Conservation (phyloP, 2,329 filamentous ascomycete species). For the Claviceps africana region DNA sequence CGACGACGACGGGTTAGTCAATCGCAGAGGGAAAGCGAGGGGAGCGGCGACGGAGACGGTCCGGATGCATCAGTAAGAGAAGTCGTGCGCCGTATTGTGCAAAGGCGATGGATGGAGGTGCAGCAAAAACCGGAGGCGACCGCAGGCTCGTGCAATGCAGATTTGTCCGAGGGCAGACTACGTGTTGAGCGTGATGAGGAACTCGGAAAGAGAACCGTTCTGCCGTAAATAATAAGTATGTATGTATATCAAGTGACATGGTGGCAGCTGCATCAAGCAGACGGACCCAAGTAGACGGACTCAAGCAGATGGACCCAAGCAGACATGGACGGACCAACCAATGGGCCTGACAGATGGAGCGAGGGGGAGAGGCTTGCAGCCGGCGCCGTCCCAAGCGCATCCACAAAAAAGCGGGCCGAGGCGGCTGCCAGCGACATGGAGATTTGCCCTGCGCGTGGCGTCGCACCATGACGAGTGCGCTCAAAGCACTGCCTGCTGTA, state of each 20-base stretch:
- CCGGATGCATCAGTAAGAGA: constrained; percentile 1
- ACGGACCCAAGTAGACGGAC: too few species aligned
- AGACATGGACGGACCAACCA: not conserved
- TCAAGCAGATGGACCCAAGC: too few species aligned
- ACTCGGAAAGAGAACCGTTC: not conserved
- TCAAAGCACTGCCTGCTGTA: too few species aligned
- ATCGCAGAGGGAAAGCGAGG: not conserved
- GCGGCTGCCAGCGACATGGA: not conserved
- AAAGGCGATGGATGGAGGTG: too few species aligned
- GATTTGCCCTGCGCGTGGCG: too few species aligned
- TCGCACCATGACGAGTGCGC: not conserved
- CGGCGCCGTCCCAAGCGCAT: not conserved
- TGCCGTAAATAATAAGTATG: too few species aligned
- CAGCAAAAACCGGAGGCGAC: not conserved
- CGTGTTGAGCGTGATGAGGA: not conserved
- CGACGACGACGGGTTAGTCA: not conserved
- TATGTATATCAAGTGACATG: not conserved
- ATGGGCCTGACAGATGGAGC: not conserved
- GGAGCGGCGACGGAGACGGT: not conserved
- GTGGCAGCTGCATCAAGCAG: not conserved
- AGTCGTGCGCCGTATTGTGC: not conserved
- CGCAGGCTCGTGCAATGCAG: not conserved
- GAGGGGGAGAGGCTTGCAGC: too few species aligned
- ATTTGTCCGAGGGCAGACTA: not conserved
- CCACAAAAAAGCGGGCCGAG: not conserved